phyloP scores from a whole-genome alignment of 2,329 filamentous ascomycete species.

The Cladosporium sp. region DNA sequence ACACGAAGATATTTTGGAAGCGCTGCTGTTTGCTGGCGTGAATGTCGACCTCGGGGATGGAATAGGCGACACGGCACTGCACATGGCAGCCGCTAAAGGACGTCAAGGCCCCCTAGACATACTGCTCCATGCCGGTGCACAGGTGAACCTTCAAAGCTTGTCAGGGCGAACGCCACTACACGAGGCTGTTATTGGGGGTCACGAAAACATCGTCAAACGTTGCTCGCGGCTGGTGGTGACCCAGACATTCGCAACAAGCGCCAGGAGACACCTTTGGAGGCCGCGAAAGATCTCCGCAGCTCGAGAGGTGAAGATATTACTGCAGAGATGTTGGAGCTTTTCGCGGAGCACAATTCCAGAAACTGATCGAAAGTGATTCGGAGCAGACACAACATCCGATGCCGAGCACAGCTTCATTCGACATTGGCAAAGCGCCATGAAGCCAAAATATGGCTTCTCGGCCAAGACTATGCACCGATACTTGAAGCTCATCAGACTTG shows the following conservation, averaged over 20 bases:
- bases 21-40: neutral
- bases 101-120: neutral
- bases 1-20: neutral
- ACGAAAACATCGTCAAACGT: neutral
- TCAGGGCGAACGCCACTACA: neutral
- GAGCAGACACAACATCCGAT: neutral
- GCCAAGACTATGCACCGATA: too few relatives aligned
- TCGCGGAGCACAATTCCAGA: neutral
- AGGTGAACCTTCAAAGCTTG: neutral
- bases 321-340: neutral
- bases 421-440: too few relatives aligned
- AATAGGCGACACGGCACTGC: neutral
- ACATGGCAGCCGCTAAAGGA: neutral
- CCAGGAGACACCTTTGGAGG: neutral
- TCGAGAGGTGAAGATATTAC: neutral
- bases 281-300: neutral
- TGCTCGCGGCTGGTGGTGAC: neutral
- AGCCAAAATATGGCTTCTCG: too few relatives aligned
- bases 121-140: neutral
- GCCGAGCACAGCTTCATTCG: too few relatives aligned
- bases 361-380: neutral
- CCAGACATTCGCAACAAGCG: neutral
- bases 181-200: neutral
- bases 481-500: too few relatives aligned
- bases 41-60: neutral